These are phyloP conservation scores for Plantago coronopus DNA, from an alignment of 305 asterid species.

Conservation along the genomic window DNA sequence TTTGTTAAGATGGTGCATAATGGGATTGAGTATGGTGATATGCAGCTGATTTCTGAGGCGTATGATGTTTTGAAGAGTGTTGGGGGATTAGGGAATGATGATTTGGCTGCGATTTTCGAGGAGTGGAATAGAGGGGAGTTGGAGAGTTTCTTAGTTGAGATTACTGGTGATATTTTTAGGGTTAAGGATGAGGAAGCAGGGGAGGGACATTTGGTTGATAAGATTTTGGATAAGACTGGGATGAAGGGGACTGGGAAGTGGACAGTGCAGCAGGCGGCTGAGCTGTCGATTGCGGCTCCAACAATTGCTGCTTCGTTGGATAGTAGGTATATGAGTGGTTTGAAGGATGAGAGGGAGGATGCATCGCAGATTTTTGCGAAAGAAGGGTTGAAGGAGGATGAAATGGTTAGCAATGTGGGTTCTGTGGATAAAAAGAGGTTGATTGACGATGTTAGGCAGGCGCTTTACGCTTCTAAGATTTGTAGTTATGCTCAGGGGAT, in stretches of 20 bases:
- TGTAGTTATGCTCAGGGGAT: slow-evolving; percentile 95
- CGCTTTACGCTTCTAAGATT: slow-evolving; percentile 82
- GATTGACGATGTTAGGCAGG: slow-evolving; percentile 90
- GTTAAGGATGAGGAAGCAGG: slow-evolving; percentile 55
- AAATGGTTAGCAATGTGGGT: slow-evolving; percentile 19
- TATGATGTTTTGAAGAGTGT: slow-evolving; percentile 72
- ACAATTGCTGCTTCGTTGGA: slow-evolving; percentile 86
- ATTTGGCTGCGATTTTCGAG: slow-evolving; percentile 57
- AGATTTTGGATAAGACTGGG: slow-evolving; percentile 85
- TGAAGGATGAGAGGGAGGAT: slow-evolving; percentile 71
- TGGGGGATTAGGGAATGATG: slow-evolving; percentile 60
- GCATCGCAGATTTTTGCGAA: slow-evolving; percentile 50
- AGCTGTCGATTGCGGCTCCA: slow-evolving; percentile 83
- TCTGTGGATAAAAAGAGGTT: slow-evolving; percentile 59
- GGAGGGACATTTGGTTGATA: slow-evolving; percentile 66
- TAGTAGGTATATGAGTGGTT: slow-evolving; percentile 69
- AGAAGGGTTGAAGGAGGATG: slow-evolving; percentile 59
- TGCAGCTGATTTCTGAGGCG: slow-evolving; percentile 86
- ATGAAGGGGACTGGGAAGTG: slow-evolving; percentile 96
- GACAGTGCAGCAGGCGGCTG: slow-evolving; percentile 97
- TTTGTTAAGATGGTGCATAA: slow-evolving; percentile 90
- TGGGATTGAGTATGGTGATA: slow-evolving; percentile 89
- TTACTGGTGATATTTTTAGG: slow-evolving; percentile 67
- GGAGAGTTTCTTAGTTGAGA: slow-evolving; percentile 81
- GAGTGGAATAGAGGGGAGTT: slow-evolving; percentile 85